Conservation (phyloP, 2,329 filamentous ascomycete genomes). For the Cladophialophora bantiana region DNA sequence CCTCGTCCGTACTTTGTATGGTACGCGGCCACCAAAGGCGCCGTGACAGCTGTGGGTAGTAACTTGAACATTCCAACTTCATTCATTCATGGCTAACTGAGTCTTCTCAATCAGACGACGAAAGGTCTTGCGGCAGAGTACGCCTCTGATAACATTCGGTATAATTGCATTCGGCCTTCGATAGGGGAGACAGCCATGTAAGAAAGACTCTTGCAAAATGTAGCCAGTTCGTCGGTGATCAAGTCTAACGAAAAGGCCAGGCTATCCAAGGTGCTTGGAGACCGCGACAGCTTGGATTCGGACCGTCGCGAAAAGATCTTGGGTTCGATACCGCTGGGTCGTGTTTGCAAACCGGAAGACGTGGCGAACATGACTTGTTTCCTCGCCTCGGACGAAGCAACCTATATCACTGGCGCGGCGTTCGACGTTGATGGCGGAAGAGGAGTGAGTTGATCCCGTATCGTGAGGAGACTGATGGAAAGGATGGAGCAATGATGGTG, state of each 20-base stretch:
- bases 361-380: constrained; percentile 42
- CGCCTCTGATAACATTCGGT: constrained; percentile 31
- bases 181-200: constrained; percentile 36
- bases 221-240: not conserved
- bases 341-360: constrained; percentile 40
- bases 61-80: not conserved
- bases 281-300: constrained; percentile 17
- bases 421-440: constrained; percentile 41
- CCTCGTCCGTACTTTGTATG: constrained; percentile 36
- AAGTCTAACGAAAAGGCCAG: not conserved
- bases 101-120: constrained; percentile 21
- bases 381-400: constrained; percentile 38
- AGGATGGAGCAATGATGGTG: too few species aligned
- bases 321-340: constrained; percentile 35
- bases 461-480: too few species aligned
- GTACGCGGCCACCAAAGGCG: constrained; percentile 35
- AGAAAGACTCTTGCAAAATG: not conserved
- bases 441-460: constrained; percentile 34
- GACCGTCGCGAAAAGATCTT: constrained; percentile 31
- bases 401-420: constrained; percentile 40
- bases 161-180: constrained; percentile 34
- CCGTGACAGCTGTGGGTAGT: constrained; percentile 31
- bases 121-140: constrained; percentile 35
- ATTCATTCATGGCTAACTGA: not conserved
- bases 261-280: constrained; percentile 26